These are phyloP conservation scores for Leccinum cinnamomeum DNA, from an alignment of 1,284 basidiomycete species.

Conservation along the genomic window DNA sequence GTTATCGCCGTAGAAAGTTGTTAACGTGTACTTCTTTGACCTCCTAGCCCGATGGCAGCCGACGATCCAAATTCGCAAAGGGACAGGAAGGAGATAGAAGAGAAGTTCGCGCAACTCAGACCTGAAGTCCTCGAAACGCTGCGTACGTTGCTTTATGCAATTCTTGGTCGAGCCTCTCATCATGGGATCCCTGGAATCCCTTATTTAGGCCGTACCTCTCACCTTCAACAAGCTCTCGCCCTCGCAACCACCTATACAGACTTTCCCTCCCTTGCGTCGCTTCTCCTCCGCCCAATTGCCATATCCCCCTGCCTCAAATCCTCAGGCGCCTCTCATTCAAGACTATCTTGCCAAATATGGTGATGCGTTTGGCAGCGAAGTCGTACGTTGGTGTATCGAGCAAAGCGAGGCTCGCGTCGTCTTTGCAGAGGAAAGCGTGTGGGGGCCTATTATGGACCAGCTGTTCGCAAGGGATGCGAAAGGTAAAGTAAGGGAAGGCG, in stretches of 20 bases:
- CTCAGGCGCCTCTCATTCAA: slow-evolving; percentile 58
- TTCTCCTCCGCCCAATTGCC: slow-evolving; percentile 71
- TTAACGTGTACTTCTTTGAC: slow-evolving; percentile 5
- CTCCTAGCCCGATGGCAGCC: slow-evolving; percentile 43
- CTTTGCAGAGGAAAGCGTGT: slow-evolving; percentile 32
- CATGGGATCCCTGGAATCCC: neutral
- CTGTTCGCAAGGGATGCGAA: slow-evolving; percentile 57
- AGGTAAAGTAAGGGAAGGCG: slow-evolving; percentile 29
- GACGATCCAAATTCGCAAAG: slow-evolving; percentile 47
- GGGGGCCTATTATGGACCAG: slow-evolving; percentile 59
- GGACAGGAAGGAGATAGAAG: slow-evolving; percentile 58
- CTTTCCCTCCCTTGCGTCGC: slow-evolving; percentile 77
- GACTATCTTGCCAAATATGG: slow-evolving; percentile 81
- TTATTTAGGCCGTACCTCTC: slow-evolving; percentile 52
- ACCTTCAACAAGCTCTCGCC: slow-evolving; percentile 69
- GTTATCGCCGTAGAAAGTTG: neutral
- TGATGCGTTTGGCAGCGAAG: slow-evolving; percentile 82
- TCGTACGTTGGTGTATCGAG: slow-evolving; percentile 87
- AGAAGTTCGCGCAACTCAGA: slow-evolving; percentile 66
- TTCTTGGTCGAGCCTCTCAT: neutral
- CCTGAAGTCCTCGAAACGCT: slow-evolving; percentile 76
- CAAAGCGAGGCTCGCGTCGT: slow-evolving; percentile 52
- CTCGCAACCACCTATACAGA: slow-evolving; percentile 87
- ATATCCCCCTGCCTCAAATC: slow-evolving; percentile 64
- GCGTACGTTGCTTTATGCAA: slow-evolving; percentile 46